Percentiles rank a stretch among this genome's conserved stretches.
Conservation (phyloP, 2,329 filamentous ascomycete genomes). For the Nakataea oryzae region DNA sequence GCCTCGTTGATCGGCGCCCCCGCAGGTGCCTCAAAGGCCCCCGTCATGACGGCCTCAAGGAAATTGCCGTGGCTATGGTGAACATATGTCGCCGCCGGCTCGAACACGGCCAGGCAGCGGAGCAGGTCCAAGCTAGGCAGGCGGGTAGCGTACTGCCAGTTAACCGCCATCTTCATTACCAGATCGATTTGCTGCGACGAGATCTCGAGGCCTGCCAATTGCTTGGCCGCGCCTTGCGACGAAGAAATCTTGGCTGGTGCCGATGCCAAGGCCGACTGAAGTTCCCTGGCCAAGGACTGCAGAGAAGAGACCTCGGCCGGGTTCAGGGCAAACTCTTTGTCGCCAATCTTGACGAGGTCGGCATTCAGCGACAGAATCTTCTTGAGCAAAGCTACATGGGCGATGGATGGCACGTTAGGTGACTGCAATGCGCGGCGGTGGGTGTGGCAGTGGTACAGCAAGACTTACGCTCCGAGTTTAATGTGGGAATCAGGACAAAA, state of each 20-base stretch:
- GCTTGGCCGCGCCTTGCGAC: slow-evolving; percentile 25
- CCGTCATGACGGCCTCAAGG: background rate
- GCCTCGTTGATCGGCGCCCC: slow-evolving; percentile 20
- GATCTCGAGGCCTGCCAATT: slow-evolving; percentile 17
- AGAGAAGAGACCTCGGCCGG: slow-evolving; percentile 42
- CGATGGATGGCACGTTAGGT: background rate
- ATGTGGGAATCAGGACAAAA: slow-evolving; percentile 52
- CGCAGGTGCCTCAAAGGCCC: background rate
- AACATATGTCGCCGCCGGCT: slow-evolving; percentile 51
- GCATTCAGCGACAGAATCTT: slow-evolving; percentile 70
- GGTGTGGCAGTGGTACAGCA: background rate
- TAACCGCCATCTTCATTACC: slow-evolving; percentile 60
- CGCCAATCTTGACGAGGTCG: slow-evolving; percentile 57
- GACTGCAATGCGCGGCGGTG: background rate
- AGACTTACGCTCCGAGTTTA: slow-evolving; percentile 50
- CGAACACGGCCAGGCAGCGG: slow-evolving; percentile 65
- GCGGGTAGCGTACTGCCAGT: slow-evolving; percentile 72
- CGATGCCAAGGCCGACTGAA: slow-evolving; percentile 45
- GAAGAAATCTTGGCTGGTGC: slow-evolving; percentile 6
- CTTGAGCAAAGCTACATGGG: background rate
- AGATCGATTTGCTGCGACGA: slow-evolving; percentile 46
- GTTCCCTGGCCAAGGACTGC: slow-evolving; percentile 25
- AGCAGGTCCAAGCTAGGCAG: slow-evolving; percentile 80
- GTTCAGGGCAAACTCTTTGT: slow-evolving; percentile 66
- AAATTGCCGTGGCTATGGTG: background rate